phyloP scores from a whole-genome alignment of 345 rosid species.

The Anacardium occidentale region DNA sequence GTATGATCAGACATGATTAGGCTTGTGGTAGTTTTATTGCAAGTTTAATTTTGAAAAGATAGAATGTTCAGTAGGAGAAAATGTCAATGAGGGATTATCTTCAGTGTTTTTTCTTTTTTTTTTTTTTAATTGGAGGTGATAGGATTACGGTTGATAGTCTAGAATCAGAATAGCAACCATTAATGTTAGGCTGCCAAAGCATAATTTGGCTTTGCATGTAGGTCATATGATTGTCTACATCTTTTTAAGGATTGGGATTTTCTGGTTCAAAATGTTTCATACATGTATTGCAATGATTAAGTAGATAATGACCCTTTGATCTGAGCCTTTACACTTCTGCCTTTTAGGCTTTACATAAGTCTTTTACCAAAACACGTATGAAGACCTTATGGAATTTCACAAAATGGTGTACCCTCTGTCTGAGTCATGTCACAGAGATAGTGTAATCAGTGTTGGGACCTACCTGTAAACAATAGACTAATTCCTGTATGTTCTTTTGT shows the following conservation, averaged over 20 bases:
- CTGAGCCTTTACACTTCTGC: too few species aligned
- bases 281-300: too few species aligned
- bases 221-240: neutral
- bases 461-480: too few species aligned
- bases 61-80: conserved; percentile 1
- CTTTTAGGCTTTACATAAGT: too few species aligned
- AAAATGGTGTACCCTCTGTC: too few species aligned
- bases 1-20: neutral
- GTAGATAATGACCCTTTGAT: too few species aligned
- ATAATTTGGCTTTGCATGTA: neutral
- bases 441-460: too few species aligned
- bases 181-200: neutral
- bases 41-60: neutral
- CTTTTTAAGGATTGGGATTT: neutral
- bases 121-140: conserved; percentile 4
- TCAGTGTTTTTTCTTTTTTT: neutral
- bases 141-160: neutral
- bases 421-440: too few species aligned
- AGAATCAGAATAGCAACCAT: neutral
- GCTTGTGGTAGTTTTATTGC: neutral
- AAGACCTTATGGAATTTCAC: too few species aligned
- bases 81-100: neutral
- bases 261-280: neutral
- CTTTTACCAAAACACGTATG: too few species aligned
- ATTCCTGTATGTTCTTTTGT: neutral